phyloP scores from a whole-genome alignment of 2,329 filamentous ascomycete species.

The Neopestalotiopsis clavispora region DNA sequence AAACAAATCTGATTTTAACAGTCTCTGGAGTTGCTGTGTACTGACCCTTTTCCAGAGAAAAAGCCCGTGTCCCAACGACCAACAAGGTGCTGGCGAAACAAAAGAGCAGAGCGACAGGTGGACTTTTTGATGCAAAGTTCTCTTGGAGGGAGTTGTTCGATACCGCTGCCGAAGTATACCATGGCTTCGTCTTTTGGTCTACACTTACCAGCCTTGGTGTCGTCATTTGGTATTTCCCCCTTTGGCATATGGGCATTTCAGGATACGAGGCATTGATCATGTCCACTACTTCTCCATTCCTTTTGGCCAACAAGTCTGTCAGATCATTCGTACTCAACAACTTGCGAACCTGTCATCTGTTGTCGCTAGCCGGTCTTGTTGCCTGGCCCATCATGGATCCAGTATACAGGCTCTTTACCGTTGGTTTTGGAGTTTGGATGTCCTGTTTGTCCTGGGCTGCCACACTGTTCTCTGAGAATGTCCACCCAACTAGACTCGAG shows the following conservation, averaged over 20 bases:
- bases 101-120: constrained; percentile 75
- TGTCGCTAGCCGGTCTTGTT: constrained; percentile 78
- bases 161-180: constrained; percentile 86
- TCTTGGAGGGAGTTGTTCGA: constrained; percentile 78
- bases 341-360: constrained; percentile 72
- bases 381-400: constrained; percentile 80
- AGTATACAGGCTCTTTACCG: constrained; percentile 76
- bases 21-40: not conserved
- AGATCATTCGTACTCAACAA: constrained; percentile 72
- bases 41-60: constrained; percentile 45
- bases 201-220: constrained; percentile 88
- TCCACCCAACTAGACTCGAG: constrained; percentile 77
- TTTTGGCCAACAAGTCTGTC: constrained; percentile 74
- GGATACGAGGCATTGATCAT: constrained; percentile 93
- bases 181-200: constrained; percentile 96
- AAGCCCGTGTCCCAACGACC: constrained; percentile 48
- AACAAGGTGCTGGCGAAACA: constrained; percentile 68
- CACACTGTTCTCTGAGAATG: constrained; percentile 78
- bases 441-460: constrained; percentile 84
- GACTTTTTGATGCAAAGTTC: constrained; percentile 74
- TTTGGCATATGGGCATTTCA: constrained; percentile 99
- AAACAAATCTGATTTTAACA: constrained; percentile 9
- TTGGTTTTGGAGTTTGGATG: constrained; percentile 81
- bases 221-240: constrained; percentile 94
- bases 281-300: constrained; percentile 78